Evolutionary conservation across 2,329 filamentous ascomycete genomes (phyloP).

Genomic region (Colletotrichum sp.): DNA sequence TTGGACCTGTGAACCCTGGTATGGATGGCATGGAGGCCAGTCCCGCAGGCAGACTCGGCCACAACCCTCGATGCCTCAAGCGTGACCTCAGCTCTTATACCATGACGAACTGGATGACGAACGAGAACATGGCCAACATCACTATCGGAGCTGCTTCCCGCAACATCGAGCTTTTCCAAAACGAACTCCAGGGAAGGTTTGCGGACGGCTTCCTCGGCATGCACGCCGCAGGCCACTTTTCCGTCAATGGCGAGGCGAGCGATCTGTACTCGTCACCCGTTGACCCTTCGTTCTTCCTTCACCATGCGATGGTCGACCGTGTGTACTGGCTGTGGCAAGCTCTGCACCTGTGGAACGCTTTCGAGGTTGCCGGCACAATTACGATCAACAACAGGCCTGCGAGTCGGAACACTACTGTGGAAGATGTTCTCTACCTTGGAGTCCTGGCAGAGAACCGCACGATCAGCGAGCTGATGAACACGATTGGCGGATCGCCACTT

Average conservation of each 20-base stretch:
- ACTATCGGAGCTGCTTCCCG: slow-evolving; percentile 27
- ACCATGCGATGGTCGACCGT: slow-evolving; percentile 33
- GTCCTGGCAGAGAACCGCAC: slow-evolving; percentile 25
- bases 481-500: slow-evolving; percentile 33
- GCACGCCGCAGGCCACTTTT: slow-evolving; percentile 43
- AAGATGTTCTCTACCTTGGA: slow-evolving; percentile 31
- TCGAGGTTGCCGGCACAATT: slow-evolving; percentile 23
- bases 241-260: slow-evolving; percentile 39
- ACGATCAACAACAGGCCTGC: slow-evolving; percentile 25
- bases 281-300: slow-evolving; percentile 32
- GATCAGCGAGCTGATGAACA: slow-evolving; percentile 38
- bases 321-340: slow-evolving; percentile 32
- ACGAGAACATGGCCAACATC: slow-evolving; percentile 30
- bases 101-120: slow-evolving; percentile 19
- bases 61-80: slow-evolving; percentile 52
- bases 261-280: slow-evolving; percentile 34
- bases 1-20: slow-evolving; percentile 41
- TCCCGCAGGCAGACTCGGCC: slow-evolving; percentile 29
- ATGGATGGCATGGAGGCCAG: slow-evolving; percentile 28
- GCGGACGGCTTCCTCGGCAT: slow-evolving; percentile 30
- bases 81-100: slow-evolving; percentile 43
- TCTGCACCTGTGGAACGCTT: slow-evolving; percentile 24
- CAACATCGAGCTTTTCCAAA: slow-evolving; percentile 38
- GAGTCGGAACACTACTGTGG: slow-evolving; percentile 22
- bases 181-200: slow-evolving; percentile 37